Evolutionary conservation across 2,329 filamentous ascomycete genomes (phyloP), one percentile per base, ranked within the genome.

Genomic region (Thielaviopsis musarum): DNA sequence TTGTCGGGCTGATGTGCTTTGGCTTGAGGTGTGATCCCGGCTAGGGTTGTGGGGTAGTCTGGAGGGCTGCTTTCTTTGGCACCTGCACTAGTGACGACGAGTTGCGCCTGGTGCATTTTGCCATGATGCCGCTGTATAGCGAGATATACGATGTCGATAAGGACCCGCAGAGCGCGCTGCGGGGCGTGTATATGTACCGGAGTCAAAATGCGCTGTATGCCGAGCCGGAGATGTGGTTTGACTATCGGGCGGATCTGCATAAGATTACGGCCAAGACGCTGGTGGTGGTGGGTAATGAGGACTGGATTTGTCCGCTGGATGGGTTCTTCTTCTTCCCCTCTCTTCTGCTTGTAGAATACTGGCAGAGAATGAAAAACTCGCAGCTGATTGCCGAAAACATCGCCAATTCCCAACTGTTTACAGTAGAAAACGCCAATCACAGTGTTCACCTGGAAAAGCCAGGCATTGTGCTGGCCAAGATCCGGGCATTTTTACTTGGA

Each of bases 281-380:
- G 38, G 67, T 73, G 1, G 59, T 73, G 10, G 70, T 72, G 3
- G 71, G 71, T 2, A 67, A 67, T 2, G 65, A 68, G 58, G 71
- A 73, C 58, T 73, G 71, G 71, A 73, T 73, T 15, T 73, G 71
- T 48, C 70, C 71, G 2, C 67, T 66, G 30, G 66, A 68, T 69
- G 62, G 41, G 65, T 38, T 38, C 17, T 45, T 41, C 26, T 57
- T 69, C 38, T 45, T 19, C 2, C 15, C 17, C 3, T 38, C 38
- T 13, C 19, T 13, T 41, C 17, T 30, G 52, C 22, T 12, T 15
- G 17, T 54, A 49, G 57, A 59, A n/a, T n/a, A n/a, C n/a, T n/a
- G n/a, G n/a, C n/a, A n/a, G n/a, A n/a, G n/a, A n/a, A n/a, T n/a
- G n/a, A n/a, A n/a, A 53, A 54, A 59, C 38, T 54, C 51, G 3